Evolutionary conservation across 169 alveolate genomes (phyloP), one percentile per base, ranked within the genome.

Genomic region (Miamiensis avidus): DNA sequence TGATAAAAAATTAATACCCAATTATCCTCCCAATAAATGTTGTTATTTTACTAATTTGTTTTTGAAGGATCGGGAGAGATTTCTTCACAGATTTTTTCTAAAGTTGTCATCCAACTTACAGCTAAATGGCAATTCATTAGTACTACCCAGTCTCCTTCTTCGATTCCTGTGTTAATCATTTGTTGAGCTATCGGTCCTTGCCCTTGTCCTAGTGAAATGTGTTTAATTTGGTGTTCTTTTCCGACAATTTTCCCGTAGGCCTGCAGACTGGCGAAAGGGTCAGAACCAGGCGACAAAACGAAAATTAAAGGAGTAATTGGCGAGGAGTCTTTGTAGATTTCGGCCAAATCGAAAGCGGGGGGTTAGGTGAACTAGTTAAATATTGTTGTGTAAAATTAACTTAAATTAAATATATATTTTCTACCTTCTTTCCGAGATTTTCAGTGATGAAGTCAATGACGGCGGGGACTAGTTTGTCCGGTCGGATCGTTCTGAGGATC

Each of bases 101-200:
- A 92, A 78, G 91, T 92, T 1, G 97, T 95, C 98, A 97, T 96
- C 98, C 98, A 97, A 73, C 95, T 87, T 30, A 94, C 91, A 28
- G 93, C 96, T 83, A 95, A 93, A 89, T 97, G 99, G 75, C 98
- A 97, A 89, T 97, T 97, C 88, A 95, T 94, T 78, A 97, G 92
- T 65, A 97, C 92, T 31, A 97, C 97, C 99, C 99, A 97, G 74
- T 93, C 96, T 1, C 99, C 99, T 78, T 88, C 89, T 78, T 81
- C 83, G 11, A 81, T 72, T n/a, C 93, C 91, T 76, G 92, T 95
- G 74, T 91, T 89, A 75, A 97, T 97, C 79, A 91, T 82, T 33
- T 92, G 91, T 81, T 91, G 89, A 31, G 98, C 98, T 64, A 91
- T 89, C 31, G 93, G 91, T n/a, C 98, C 97, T 34, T 94, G 93